These are phyloP conservation scores for Chaetomium olivaceum DNA, from an alignment of 2,329 filamentous ascomycete species.

Conservation along the genomic window DNA sequence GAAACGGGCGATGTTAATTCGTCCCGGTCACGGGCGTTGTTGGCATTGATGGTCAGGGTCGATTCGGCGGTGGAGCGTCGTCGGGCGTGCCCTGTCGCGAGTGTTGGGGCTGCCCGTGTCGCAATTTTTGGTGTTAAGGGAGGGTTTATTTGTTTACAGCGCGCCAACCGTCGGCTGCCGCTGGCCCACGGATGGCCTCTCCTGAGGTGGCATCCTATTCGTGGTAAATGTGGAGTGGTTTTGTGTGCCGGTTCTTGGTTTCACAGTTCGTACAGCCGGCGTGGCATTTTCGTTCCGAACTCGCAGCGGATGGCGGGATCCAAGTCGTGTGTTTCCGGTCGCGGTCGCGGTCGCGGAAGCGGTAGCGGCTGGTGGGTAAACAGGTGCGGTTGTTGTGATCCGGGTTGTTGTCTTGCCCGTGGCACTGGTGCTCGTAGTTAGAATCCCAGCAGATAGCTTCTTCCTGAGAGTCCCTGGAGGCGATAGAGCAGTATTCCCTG, in stretches of 20 bases:
- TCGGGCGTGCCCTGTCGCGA: conserved; percentile 47
- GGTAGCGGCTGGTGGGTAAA: conserved; percentile 22
- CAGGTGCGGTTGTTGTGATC: conserved; percentile 30
- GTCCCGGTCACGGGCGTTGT: conserved; percentile 42
- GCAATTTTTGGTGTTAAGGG: conserved; percentile 60
- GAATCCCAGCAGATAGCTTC: conserved; percentile 32
- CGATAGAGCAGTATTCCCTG: not conserved
- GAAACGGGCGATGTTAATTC: conserved; percentile 55
- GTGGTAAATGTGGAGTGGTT: conserved; percentile 21
- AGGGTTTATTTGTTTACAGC: conserved; percentile 47
- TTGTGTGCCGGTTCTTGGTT: conserved; percentile 33
- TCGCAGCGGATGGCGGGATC: conserved; percentile 33
- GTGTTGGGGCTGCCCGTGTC: conserved; percentile 37
- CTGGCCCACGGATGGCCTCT: conserved; percentile 42
- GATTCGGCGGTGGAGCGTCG: conserved; percentile 34
- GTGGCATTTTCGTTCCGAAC: conserved; percentile 45
- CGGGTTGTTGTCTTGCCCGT: conserved; percentile 29
- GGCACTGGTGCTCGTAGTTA: conserved; percentile 32
- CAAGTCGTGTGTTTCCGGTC: conserved; percentile 10
- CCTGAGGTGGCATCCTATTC: conserved; percentile 40
- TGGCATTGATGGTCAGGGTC: conserved; percentile 20
- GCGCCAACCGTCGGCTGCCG: conserved; percentile 65
- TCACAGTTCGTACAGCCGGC: conserved; percentile 33
- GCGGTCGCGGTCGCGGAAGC: conserved; percentile 17
- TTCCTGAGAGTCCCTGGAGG: conserved; percentile 17